Percentiles rank a stretch among this genome's conserved stretches.
Evolutionary conservation across 2,329 filamentous ascomycete genomes (phyloP).

Genomic region (Bipolaris gigantea): DNA sequence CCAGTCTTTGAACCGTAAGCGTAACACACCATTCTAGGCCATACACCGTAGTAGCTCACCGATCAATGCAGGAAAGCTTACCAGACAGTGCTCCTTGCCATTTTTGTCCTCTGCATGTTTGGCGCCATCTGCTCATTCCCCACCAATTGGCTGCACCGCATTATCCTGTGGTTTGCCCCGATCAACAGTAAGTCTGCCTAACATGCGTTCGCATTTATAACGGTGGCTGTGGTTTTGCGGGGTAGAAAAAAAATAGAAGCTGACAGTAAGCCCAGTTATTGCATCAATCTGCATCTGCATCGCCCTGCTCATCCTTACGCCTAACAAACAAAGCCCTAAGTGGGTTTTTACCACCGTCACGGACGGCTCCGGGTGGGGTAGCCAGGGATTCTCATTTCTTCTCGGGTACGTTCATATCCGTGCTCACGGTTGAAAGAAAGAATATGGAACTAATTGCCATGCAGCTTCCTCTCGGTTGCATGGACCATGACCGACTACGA

Average conservation of each 20-base stretch:
- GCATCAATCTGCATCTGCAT: conserved; percentile 64
- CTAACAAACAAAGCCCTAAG: conserved; percentile 59
- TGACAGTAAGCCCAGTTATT: conserved; percentile 46
- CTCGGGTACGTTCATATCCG: conserved; percentile 51
- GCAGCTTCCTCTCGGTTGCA: conserved; percentile 57
- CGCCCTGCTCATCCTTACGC: conserved; percentile 60
- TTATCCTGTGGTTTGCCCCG: conserved; percentile 67
- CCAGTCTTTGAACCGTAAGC: conserved; percentile 62
- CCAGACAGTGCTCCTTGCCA: conserved; percentile 61
- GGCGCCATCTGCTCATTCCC: conserved; percentile 65
- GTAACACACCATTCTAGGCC: neutral
- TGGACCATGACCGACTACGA: conserved; percentile 73
- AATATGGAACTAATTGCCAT: too few relatives aligned
- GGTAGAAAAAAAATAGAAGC: neutral
- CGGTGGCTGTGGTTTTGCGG: neutral
- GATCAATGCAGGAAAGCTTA: conserved; percentile 53
- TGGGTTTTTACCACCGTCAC: conserved; percentile 65
- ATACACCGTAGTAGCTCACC: conserved; percentile 8
- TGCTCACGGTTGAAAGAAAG: too few relatives aligned
- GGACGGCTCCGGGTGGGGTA: conserved; percentile 65
- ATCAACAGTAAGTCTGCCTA: conserved; percentile 57
- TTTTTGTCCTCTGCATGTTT: conserved; percentile 58
- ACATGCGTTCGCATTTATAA: neutral
- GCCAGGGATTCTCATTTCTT: conserved; percentile 63
- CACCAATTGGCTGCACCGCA: conserved; percentile 61